Percentiles rank a stretch among this genome's conserved stretches.
Conservation (phyloP, 495 filamentous ascomycete genomes). For the Bathelium albidoporum region DNA sequence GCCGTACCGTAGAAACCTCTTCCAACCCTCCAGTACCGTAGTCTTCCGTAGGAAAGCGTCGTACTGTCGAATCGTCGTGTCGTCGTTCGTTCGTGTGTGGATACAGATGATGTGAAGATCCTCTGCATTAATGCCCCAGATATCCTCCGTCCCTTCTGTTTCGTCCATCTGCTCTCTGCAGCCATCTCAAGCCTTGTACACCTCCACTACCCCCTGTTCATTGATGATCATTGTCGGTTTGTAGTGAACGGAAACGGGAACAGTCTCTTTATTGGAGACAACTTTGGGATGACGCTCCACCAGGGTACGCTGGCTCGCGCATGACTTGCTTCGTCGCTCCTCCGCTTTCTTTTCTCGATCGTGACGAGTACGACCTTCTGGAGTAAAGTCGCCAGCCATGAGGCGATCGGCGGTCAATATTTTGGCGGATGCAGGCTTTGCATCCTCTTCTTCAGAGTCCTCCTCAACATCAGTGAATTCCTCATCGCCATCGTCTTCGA, state of each 20-base stretch:
- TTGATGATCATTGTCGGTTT: conserved; percentile 1
- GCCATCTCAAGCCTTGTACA: neutral
- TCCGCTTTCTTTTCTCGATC: neutral
- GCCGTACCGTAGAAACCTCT: neutral
- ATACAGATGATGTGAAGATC: neutral
- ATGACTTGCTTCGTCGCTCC: neutral
- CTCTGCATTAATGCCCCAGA: neutral
- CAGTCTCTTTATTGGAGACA: neutral
- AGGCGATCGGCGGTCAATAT: neutral
- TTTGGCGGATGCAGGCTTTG: neutral
- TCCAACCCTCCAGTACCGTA: neutral
- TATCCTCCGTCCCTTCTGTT: neutral
- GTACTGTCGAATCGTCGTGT: neutral
- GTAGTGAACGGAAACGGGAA: neutral
- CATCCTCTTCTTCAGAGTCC: neutral
- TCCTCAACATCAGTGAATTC: neutral
- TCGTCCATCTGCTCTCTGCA: neutral
- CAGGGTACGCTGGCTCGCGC: neutral
- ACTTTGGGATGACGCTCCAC: neutral
- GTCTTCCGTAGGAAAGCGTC: neutral
- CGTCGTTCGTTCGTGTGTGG: neutral
- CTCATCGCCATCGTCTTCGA: neutral
- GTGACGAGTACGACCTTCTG: neutral
- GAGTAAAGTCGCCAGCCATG: conserved; percentile 1
- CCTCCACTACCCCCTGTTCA: neutral